These are phyloP conservation scores for Pseudopyricularia cyperi DNA, from an alignment of 2,329 filamentous ascomycete genomes.

Conservation along the genomic window DNA sequence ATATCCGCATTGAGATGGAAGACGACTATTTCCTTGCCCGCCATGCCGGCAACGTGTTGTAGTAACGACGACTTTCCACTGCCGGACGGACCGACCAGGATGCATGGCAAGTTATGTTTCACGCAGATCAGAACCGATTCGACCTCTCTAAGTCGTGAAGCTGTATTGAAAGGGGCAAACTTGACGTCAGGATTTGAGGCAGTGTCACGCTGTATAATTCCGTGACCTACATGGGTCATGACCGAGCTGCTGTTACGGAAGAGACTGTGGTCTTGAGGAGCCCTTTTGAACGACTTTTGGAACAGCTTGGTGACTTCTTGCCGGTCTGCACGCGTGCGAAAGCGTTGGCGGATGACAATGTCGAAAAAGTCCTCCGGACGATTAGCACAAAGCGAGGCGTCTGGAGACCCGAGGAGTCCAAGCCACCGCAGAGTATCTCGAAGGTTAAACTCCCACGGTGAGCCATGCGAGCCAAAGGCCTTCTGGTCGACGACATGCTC, in stretches of 20 bases:
- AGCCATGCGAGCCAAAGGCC: constrained; percentile 48
- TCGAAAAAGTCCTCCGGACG: constrained; percentile 62
- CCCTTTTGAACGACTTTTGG: constrained; percentile 42
- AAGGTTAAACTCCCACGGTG: constrained; percentile 93
- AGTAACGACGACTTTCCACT: constrained; percentile 77
- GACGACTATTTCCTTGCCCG: constrained; percentile 64
- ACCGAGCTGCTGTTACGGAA: constrained; percentile 55
- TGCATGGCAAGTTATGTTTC: constrained; percentile 75
- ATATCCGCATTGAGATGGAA: constrained; percentile 90
- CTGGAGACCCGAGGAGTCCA: constrained; percentile 49
- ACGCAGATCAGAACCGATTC: constrained; percentile 83
- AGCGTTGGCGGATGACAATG: constrained; percentile 75
- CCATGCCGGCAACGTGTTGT: constrained; percentile 64
- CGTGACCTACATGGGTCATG: constrained; percentile 69
- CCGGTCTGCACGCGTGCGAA: constrained; percentile 61
- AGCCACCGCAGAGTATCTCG: constrained; percentile 86
- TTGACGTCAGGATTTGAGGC: constrained; percentile 23
- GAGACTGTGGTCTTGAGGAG: constrained; percentile 46
- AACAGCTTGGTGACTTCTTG: constrained; percentile 54
- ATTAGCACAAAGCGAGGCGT: constrained; percentile 39
- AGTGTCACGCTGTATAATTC: constrained; percentile 49
- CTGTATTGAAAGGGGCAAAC: constrained; percentile 7
- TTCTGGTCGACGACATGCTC: constrained; percentile 49
- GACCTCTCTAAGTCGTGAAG: constrained; percentile 53
- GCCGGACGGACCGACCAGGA: constrained; percentile 74